A percentile compares a stretch with the other conserved stretches of the same genome.
Evolutionary conservation across 75 land plant genomes (phyloP).

Genomic region (Picea glauca): DNA sequence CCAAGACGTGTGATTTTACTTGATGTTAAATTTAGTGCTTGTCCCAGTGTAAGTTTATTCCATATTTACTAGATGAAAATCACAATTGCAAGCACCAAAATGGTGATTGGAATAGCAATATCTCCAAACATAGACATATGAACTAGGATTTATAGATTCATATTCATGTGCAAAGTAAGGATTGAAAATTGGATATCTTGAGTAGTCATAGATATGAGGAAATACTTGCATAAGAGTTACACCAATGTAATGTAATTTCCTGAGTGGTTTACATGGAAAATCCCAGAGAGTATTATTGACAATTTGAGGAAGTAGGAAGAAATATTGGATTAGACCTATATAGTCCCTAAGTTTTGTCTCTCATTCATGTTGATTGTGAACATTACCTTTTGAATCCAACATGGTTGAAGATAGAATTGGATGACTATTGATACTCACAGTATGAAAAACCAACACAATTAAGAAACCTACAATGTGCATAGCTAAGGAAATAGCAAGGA

Average conservation of each 20-base stretch:
- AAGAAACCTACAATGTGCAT: conserved; percentile 55
- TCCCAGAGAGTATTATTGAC: conserved; percentile 54
- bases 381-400: conserved; percentile 16
- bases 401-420: conserved; percentile 1
- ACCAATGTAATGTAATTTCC: conserved; percentile 54
- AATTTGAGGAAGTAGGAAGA: conserved; percentile 72
- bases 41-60: conserved; percentile 11
- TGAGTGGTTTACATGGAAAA: conserved; percentile 46
- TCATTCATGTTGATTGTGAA: conserved; percentile 15
- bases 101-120: conserved; percentile 43
- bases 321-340: conserved; percentile 65
- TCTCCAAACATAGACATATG: conserved; percentile 64
- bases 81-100: neutral
- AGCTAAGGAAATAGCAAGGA: conserved; percentile 19
- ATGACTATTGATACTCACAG: conserved; percentile 8
- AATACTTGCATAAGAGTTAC: conserved; percentile 54
- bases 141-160: conserved; percentile 54
- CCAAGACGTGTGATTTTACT: conserved; percentile 27
- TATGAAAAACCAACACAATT: conserved; percentile 33
- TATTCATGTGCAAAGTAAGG: conserved; percentile 49
- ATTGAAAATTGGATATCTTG: conserved; percentile 37
- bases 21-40: conserved; percentile 21
- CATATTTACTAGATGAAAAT: no score
- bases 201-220: conserved; percentile 59
- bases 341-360: conserved; percentile 35